These are phyloP conservation scores for Rhinocladiella mackenziei DNA, from an alignment of 2,329 filamentous ascomycete genomes.

Conservation along the genomic window DNA sequence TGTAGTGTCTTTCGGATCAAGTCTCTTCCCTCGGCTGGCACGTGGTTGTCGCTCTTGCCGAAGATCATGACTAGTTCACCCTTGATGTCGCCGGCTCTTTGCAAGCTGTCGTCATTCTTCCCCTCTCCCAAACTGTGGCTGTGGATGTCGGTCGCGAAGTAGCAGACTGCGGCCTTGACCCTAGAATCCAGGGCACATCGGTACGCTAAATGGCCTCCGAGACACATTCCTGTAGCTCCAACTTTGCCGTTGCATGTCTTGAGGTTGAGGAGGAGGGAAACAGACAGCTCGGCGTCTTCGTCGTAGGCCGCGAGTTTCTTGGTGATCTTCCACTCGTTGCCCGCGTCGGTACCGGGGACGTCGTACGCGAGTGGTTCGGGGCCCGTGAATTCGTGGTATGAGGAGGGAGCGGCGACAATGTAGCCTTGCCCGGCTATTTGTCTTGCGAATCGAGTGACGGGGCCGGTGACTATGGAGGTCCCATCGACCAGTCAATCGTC, in stretches of 20 bases:
- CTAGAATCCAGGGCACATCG: slow-evolving; percentile 69
- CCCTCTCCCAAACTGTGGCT: slow-evolving; percentile 67
- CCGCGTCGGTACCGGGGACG: slow-evolving; percentile 77
- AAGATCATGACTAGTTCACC: slow-evolving; percentile 87
- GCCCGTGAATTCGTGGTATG: slow-evolving; percentile 88
- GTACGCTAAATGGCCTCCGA: slow-evolving; percentile 82
- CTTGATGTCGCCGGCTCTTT: slow-evolving; percentile 62
- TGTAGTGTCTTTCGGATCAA: slow-evolving; percentile 77
- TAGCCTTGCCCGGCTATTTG: slow-evolving; percentile 92
- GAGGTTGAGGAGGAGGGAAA: slow-evolving; percentile 67
- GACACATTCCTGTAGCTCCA: slow-evolving; percentile 82
- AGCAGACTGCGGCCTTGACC: slow-evolving; percentile 73
- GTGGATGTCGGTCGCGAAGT: slow-evolving; percentile 92
- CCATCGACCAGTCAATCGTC: background rate
- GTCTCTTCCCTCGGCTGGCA: slow-evolving; percentile 76
- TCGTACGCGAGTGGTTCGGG: slow-evolving; percentile 83
- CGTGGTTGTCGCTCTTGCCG: slow-evolving; percentile 85
- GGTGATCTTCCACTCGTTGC: slow-evolving; percentile 79
- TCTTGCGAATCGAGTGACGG: slow-evolving; percentile 80
- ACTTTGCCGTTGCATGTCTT: slow-evolving; percentile 77
- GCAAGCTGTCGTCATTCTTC: slow-evolving; percentile 60
- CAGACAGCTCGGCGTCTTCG: slow-evolving; percentile 64
- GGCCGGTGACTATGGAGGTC: slow-evolving; percentile 67
- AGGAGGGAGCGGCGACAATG: slow-evolving; percentile 85
- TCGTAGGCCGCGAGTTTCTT: slow-evolving; percentile 85